Base-by-base conservation (phyloP, 2,329 filamentous ascomycete genomes). In the Pestalotiopsis sp. region DNA sequence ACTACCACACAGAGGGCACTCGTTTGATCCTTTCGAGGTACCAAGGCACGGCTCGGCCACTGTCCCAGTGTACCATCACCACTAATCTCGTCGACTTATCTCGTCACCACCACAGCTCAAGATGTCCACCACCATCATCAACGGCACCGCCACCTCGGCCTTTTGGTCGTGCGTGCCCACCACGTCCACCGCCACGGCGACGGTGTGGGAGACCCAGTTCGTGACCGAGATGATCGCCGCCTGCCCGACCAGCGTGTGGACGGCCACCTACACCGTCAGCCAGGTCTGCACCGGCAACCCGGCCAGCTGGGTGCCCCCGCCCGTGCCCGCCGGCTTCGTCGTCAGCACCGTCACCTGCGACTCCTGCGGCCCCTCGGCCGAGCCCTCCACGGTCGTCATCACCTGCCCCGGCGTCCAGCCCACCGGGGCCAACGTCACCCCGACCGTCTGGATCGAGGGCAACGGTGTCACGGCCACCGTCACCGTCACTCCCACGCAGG, bases 241-340 rank as follows among this genome's bases (percentile, higher is more conserved):
- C 65, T 79, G 79, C 71, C 72, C 77, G 67, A 80, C 77, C n/a
- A 73, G 76, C 69, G 68, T 71, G 60, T 82, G 81, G 80, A 67
- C 76, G 48, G 80, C 81, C 40, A 80, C 78, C 39, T 83, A 82
- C 75, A 83, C 80, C 64, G 71, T 83, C 71, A 73, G 72, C 9
- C 77, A 82, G 73, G 76, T 75, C 35, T 78, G 78, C 71, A 68
- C 72, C 13, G 79, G 79, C 64, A 70, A 74, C 68, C 73, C 72
- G 59, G 68, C 70, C 64, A 68, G 72, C 64, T 79, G 76, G 70
- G 72, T 73, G 13, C 73, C 74, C 24, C 73, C 74, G 1, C 67
- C 70, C 13, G 71, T 78, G n/a, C 80, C 79, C 24, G 78, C 79
- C 2, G 78, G 79, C 68, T 81, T 81, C 71, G 76, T 78, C 68